A percentile compares a stretch with the other conserved stretches of the same genome.
Conservation (phyloP, 768 basidiomycete genomes). For the Lentinula aciculospora region DNA sequence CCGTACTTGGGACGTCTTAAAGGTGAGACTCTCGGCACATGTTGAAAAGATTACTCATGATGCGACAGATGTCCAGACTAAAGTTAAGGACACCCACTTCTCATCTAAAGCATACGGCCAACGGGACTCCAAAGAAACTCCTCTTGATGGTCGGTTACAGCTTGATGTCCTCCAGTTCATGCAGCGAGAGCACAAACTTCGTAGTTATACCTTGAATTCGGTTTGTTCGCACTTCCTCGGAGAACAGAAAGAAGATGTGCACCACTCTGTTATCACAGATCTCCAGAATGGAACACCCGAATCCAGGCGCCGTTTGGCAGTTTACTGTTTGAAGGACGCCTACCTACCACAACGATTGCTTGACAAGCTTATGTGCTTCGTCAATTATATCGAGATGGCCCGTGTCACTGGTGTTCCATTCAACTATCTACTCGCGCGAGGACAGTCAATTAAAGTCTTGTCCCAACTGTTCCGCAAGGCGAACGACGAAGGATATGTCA, state of each 20-base stretch:
- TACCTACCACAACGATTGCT: conserved; percentile 94
- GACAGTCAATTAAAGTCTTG: conserved; percentile 98
- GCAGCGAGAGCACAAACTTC: conserved; percentile 96
- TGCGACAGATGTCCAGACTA: conserved; percentile 60
- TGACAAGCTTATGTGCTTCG: conserved; percentile 98
- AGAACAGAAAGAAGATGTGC: conserved; percentile 99
- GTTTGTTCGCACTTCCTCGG: conserved; percentile 97
- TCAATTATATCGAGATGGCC: conserved; percentile 99
- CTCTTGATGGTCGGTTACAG: conserved; percentile 88
- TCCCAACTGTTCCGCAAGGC: conserved; percentile 94
- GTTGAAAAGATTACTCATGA: conserved; percentile 2
- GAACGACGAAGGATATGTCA: conserved; percentile 84
- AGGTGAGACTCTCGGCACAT: conserved; percentile 34
- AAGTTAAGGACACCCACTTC: conserved; percentile 92
- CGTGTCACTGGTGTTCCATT: conserved; percentile 99
- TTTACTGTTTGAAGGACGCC: conserved; percentile 99
- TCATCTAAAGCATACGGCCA: conserved; percentile 97
- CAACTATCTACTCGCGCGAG: conserved; percentile 89
- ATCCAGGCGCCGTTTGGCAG: conserved; percentile 85
- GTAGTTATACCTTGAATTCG: conserved; percentile 95
- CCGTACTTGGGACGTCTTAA: conserved; percentile 71
- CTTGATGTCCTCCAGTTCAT: conserved; percentile 96
- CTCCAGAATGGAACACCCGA: conserved; percentile 96
- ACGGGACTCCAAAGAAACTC: conserved; percentile 92
- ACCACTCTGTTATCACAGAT: conserved; percentile 97